These are phyloP conservation scores for Podaxis sp. DNA, from an alignment of 768 basidiomycete species.

Conservation along the genomic window DNA sequence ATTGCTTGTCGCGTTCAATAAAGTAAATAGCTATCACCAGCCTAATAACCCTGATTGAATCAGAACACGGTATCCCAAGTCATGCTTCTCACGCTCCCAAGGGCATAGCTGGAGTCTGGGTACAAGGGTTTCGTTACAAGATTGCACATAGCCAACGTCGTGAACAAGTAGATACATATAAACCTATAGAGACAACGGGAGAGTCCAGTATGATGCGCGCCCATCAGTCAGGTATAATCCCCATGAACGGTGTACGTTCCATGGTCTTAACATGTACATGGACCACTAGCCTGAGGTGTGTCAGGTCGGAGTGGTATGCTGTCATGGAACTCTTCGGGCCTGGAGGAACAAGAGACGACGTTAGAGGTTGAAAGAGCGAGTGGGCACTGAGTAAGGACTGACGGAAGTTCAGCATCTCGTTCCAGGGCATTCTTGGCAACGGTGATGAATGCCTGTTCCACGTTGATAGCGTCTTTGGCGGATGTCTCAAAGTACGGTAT, in stretches of 20 bases:
- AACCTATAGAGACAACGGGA: not conserved
- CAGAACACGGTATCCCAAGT: not conserved
- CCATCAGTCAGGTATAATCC: not conserved
- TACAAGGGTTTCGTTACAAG: not conserved
- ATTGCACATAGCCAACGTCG: not conserved
- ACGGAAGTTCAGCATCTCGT: constrained; percentile 77
- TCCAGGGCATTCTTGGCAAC: constrained; percentile 98
- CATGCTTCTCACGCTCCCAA: not conserved
- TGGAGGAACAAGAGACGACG: not conserved
- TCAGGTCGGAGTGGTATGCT: constrained; percentile 15
- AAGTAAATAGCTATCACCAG: no score
- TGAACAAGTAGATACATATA: not conserved
- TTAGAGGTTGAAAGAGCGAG: not conserved
- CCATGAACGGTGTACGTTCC: not conserved
- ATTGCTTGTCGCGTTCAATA: no score
- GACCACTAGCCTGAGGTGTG: constrained; percentile 3
- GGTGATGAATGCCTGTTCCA: constrained; percentile 99
- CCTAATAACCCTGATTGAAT: no score
- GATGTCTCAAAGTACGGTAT: constrained; percentile 99
- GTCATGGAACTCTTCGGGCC: constrained; percentile 10
- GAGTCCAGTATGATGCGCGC: not conserved
- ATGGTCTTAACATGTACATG: constrained; percentile 6
- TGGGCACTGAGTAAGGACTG: not conserved
- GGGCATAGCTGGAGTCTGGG: not conserved
- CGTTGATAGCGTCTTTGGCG: constrained; percentile 99